Evolutionary conservation across 306 rosid genomes (phyloP).

Genomic region (Cicer cuneatum): DNA sequence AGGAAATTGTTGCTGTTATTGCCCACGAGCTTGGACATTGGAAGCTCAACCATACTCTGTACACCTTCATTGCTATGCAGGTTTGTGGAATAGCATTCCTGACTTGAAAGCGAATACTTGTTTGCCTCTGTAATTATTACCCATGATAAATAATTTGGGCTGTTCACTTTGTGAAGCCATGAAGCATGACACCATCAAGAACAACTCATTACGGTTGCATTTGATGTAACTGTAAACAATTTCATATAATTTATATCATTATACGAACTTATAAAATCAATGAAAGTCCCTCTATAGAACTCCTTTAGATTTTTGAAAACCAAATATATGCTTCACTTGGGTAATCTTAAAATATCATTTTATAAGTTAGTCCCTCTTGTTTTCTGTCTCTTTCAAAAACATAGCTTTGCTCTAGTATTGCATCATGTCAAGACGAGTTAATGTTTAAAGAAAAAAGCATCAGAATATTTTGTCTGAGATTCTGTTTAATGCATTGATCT

Average conservation of each 20-base stretch:
- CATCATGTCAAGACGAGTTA: conserved; percentile 19
- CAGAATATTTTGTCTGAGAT: conserved; percentile 27
- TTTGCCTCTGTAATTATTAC: conserved; percentile 14
- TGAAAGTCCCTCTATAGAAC: conserved; percentile 10
- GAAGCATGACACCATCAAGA: background rate
- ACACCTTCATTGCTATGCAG: conserved; percentile 94
- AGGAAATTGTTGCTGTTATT: conserved; percentile 95
- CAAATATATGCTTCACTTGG: conserved; percentile 26
- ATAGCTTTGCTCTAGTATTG: conserved; percentile 27
- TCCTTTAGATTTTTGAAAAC: conserved; percentile 22
- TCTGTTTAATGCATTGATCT: conserved; percentile 19
- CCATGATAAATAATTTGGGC: conserved; percentile 5
- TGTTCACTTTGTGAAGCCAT: conserved; percentile 34
- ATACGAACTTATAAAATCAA: background rate
- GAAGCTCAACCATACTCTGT: conserved; percentile 95
- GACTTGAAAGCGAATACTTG: conserved; percentile 34
- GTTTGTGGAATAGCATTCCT: conserved; percentile 54
- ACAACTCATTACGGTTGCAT: conserved; percentile 8
- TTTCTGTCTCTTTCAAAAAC: conserved; percentile 7
- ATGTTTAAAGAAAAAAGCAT: conserved; percentile 9
- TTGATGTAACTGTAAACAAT: conserved; percentile 19
- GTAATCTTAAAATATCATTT: conserved; percentile 34
- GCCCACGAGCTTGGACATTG: conserved; percentile 99
- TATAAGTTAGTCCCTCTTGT: conserved; percentile 2
- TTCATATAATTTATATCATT: no score